Evolutionary conservation across 1,284 basidiomycete genomes (phyloP).

Genomic region (Ustilago esculenta): DNA sequence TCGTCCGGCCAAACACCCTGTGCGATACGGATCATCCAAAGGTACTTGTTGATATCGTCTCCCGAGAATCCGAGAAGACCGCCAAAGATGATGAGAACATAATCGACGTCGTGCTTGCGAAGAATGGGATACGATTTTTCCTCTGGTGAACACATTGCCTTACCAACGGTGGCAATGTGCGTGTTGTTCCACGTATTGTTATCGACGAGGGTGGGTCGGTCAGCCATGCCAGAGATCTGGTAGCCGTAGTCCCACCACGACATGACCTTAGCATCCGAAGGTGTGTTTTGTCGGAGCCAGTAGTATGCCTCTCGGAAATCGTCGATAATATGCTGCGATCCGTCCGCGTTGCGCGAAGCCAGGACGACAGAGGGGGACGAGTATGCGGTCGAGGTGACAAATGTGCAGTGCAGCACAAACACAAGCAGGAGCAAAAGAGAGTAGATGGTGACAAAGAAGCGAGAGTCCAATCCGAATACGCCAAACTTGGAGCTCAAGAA

Average conservation of each 20-base stretch:
- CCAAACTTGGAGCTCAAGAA: constrained; percentile 70
- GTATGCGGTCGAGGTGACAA: constrained; percentile 93
- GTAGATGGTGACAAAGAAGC: constrained; percentile 79
- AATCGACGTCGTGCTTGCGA: constrained; percentile 96
- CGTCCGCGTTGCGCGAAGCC: constrained; percentile 81
- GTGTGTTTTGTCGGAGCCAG: constrained; percentile 96
- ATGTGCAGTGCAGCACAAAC: constrained; percentile 89
- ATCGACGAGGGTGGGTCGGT: constrained; percentile 94
- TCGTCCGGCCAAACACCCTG: constrained; percentile 99
- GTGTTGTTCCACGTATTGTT: constrained; percentile 99
- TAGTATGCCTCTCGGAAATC: constrained; percentile 99
- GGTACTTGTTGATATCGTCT: constrained; percentile 99
- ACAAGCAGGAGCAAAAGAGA: constrained; percentile 82
- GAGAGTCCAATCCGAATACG: constrained; percentile 85
- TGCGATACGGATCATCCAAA: constrained; percentile 86
- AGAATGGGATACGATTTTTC: constrained; percentile 97
- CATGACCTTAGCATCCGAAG: constrained; percentile 91
- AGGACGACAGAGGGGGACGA: constrained; percentile 98
- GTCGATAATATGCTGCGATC: constrained; percentile 93
- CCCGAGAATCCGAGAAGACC: constrained; percentile 96
- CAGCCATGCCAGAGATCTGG: constrained; percentile 98
- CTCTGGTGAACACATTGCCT: constrained; percentile 90
- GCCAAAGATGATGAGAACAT: constrained; percentile 97
- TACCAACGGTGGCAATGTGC: constrained; percentile 69
- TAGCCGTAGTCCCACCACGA: constrained; percentile 99